A percentile compares a stretch with the other conserved stretches of the same genome.
These are phyloP conservation scores for Aspergillus brasiliensis DNA, from an alignment of 2,329 filamentous ascomycete species.

Conservation along the genomic window DNA sequence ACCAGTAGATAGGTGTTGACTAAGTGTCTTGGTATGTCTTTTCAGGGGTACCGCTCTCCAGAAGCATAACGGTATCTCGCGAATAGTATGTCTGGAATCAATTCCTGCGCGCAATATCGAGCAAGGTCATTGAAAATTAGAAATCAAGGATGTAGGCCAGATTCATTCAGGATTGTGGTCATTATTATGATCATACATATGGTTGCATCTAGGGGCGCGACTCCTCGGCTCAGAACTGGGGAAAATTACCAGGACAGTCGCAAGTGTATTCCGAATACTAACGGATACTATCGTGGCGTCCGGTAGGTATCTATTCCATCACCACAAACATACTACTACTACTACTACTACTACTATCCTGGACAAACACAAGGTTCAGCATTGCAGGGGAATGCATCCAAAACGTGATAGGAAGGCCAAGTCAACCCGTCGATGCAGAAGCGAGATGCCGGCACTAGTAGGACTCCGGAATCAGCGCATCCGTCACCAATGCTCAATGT, in stretches of 20 bases:
- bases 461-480: not conserved
- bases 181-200: not conserved
- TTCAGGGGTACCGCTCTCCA: not conserved
- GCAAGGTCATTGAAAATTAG: not conserved
- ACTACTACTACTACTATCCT: no score
- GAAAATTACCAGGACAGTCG: not conserved
- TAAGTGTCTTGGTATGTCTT: not conserved
- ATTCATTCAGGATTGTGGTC: not conserved
- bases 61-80: no score
- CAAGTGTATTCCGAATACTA: constrained; percentile 1
- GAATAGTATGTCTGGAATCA: not conserved
- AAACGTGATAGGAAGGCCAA: not conserved
- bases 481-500: not conserved
- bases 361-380: no score
- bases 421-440: not conserved
- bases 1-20: not conserved
- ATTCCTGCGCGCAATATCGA: not conserved
- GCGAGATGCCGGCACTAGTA: not conserved
- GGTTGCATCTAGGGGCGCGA: not conserved
- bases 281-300: not conserved
- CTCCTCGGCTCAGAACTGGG: not conserved
- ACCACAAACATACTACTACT: not conserved
- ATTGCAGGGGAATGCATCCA: not conserved
- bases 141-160: not conserved
- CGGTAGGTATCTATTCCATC: not conserved